phyloP scores from a whole-genome alignment of 2,329 filamentous ascomycete genomes.

The Fusarium pininemorale region DNA sequence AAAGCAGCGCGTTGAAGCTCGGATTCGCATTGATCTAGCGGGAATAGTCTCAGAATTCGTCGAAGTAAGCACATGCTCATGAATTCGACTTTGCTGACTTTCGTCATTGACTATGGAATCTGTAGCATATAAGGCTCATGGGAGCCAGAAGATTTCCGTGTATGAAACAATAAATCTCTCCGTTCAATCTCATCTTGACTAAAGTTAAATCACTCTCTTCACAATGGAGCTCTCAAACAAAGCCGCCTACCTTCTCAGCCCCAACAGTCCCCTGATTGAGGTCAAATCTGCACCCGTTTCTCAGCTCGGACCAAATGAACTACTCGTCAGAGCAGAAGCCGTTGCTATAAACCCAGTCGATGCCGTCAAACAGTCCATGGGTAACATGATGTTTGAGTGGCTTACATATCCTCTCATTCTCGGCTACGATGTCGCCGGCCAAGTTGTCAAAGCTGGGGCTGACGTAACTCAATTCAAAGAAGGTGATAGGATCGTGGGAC shows the following conservation, averaged over 20 bases:
- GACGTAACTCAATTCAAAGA: not conserved
- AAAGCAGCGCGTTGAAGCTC: not conserved
- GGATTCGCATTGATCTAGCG: not conserved
- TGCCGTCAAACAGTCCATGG: conserved; percentile 9
- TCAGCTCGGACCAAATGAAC: not conserved
- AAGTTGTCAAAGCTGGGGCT: not conserved
- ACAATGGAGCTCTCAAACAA: not conserved
- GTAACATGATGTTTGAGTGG: conserved; percentile 21
- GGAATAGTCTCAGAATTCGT: not conserved
- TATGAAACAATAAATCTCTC: not conserved
- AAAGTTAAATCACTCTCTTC: too few relatives aligned
- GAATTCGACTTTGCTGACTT: rapidly evolving
- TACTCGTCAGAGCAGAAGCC: not conserved
- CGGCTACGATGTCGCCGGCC: not conserved
- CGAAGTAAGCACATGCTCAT: not conserved
- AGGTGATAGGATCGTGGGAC: not conserved
- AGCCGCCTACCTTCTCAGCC: not conserved
- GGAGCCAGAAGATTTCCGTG: rapidly evolving
- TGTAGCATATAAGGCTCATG: not conserved
- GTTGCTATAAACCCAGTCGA: not conserved
- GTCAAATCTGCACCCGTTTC: not conserved
- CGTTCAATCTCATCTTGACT: too few relatives aligned
- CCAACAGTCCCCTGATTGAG: not conserved
- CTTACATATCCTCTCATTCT: conserved; percentile 4
- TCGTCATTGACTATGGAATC: not conserved